Evolutionary conservation across 345 rosid genomes (phyloP).

Genomic region (Melastoma malabathricum): DNA sequence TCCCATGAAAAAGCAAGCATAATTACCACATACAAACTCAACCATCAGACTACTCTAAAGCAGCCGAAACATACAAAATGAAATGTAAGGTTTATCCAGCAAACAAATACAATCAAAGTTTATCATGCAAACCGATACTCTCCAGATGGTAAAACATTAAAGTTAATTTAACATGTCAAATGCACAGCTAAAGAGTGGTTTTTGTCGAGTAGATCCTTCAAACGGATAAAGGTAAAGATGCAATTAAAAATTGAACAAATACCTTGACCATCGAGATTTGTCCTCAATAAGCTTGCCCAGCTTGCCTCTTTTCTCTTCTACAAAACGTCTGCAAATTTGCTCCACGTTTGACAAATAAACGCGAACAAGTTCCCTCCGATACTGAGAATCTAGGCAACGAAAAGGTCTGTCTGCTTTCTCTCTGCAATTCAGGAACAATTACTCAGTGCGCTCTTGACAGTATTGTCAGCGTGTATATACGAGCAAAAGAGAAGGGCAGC

Average conservation of each 20-base stretch:
- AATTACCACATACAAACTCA: neutral
- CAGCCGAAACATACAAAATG: too few relatives aligned
- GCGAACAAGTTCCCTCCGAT: conserved; percentile 87
- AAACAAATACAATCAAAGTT: too few relatives aligned
- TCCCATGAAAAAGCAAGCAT: conserved; percentile 2
- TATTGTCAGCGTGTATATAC: too few relatives aligned
- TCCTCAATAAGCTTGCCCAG: conserved; percentile 63
- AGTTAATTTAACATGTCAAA: too few relatives aligned
- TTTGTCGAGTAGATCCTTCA: neutral
- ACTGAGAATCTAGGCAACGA: conserved; percentile 76
- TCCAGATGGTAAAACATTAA: too few relatives aligned
- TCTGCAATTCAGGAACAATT: conserved; percentile 15
- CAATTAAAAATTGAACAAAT: conserved; percentile 4
- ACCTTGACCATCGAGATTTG: conserved; percentile 87
- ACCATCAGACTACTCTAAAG: neutral
- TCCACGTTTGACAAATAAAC: conserved; percentile 85
- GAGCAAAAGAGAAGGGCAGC: too few relatives aligned
- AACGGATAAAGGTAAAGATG: neutral
- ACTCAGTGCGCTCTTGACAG: too few relatives aligned
- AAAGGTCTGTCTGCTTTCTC: conserved; percentile 86
- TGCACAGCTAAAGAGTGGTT: too few relatives aligned
- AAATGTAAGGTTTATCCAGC: too few relatives aligned
- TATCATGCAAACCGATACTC: too few relatives aligned
- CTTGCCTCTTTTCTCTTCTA: conserved; percentile 67
- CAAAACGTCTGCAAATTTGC: conserved; percentile 68